Base-by-base conservation (phyloP, 257 asterid species). In the Solanum pinnatisectum region DNA sequence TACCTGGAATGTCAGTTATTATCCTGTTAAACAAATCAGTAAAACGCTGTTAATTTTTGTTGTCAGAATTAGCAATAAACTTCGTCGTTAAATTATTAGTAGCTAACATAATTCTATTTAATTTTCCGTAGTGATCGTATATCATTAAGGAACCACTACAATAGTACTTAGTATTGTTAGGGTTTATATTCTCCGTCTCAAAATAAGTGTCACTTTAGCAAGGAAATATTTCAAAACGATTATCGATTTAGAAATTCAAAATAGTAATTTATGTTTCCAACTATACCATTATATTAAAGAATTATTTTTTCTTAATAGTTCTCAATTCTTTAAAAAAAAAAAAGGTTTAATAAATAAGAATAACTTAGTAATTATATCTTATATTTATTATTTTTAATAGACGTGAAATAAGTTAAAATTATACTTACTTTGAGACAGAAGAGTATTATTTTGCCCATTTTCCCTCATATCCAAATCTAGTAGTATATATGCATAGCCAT, bases 1-100 rank as follows among this genome's bases (percentile, higher is more conserved):
- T 96, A 63, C 99, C 99, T 12, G 99, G 99, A 89, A 96, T 95
- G 87, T 96, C 98, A 6, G 98, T 93, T 90, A 96, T 97, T 52
- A 95, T 83, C 99, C 88, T 86, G 88, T 30, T 20, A 86, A 83
- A 65, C 30, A 5, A 40, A 30, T 82, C 7, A 82, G 86, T 82
- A 82, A 30, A 49, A 49, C 2, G 30, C 4, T 10, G 70, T 81
- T 40, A 81, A 49, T 79, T 79, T 44, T n/a, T 77, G 6, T 23
- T 39, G 11, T 23, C 6, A 76, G 3, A 40, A 13, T 12, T n/a
- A 78, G 5, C 5, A 5, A 68, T 68, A 32, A 27, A 27, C 10
- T 67, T 67, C 4, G 0, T 67, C 4, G 36, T 12, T 25, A 67
- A 67, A 27, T 27, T 67, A 1, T 1, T 67, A 2, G 2, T 6